Evolutionary conservation across 805 yeast genomes (phyloP).

Genomic region (Debaryomyces castellii): DNA sequence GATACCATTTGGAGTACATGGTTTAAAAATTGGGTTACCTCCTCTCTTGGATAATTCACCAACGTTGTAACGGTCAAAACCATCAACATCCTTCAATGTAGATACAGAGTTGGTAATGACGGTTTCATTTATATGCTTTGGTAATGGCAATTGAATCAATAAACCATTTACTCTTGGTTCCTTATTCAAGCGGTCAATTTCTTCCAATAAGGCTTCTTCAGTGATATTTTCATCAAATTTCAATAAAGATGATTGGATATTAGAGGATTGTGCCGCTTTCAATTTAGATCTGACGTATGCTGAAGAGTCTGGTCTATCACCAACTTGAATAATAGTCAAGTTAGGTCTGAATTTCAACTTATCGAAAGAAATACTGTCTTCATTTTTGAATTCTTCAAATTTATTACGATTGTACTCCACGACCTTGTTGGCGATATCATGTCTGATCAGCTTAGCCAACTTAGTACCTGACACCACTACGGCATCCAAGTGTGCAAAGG

Average conservation of each 20-base stretch:
- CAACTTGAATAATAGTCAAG: constrained; percentile 85
- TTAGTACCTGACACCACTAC: constrained; percentile 42
- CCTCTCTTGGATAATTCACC: constrained; percentile 89
- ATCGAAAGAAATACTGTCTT: constrained; percentile 21
- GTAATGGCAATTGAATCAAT: constrained; percentile 88
- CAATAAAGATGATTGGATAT: constrained; percentile 64
- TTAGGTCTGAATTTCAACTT: constrained; percentile 61
- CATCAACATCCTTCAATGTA: constrained; percentile 89
- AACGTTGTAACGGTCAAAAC: constrained; percentile 83
- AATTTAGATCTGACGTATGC: constrained; percentile 90
- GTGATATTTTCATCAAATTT: constrained; percentile 62
- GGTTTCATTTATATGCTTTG: constrained; percentile 75
- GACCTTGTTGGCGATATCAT: constrained; percentile 39
- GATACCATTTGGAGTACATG: constrained; percentile 95
- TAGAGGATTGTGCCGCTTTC: constrained; percentile 85
- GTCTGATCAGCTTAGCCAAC: constrained; percentile 38
- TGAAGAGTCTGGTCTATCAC: constrained; percentile 83
- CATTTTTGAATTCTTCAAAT: constrained; percentile 16
- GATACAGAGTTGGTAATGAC: constrained; percentile 77
- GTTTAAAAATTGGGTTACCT: constrained; percentile 79
- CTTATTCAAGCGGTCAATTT: constrained; percentile 63
- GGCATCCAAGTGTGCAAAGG: background rate
- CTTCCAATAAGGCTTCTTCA: constrained; percentile 58
- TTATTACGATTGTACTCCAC: constrained; percentile 33
- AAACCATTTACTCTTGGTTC: constrained; percentile 83